These are phyloP conservation scores for Thinopyrum elongatum DNA, from an alignment of 176 grass and related monocot species.

Conservation along the genomic window DNA sequence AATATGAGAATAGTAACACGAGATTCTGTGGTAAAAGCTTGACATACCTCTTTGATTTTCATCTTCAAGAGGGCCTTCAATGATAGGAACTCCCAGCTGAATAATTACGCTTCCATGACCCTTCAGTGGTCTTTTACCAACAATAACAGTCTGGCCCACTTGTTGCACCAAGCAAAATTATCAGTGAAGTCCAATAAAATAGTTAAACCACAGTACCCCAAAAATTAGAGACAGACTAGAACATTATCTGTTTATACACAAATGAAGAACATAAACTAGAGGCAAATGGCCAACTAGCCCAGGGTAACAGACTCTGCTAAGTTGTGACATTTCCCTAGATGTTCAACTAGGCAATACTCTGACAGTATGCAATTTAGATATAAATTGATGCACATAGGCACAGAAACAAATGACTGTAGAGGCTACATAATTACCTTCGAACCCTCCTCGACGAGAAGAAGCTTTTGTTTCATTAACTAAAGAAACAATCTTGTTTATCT, in stretches of 20 bases:
- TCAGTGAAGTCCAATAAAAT: background rate
- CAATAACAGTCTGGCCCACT: conserved; percentile 74
- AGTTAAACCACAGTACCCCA: background rate
- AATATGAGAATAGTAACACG: conserved; percentile 4
- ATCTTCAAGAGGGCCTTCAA: conserved; percentile 66
- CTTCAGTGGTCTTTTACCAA: conserved; percentile 76
- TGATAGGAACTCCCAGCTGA: conserved; percentile 74
- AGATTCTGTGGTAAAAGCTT: background rate
- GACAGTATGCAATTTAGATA: background rate
- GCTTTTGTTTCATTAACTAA: conserved; percentile 79
- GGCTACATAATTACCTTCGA: conserved; percentile 52
- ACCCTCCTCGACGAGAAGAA: conserved; percentile 48
- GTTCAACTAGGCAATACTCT: background rate
- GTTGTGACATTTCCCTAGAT: background rate
- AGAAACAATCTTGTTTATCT: conserved; percentile 61
- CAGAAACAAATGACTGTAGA: background rate
- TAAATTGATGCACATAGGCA: background rate
- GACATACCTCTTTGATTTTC: conserved; percentile 55
- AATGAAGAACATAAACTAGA: conserved; percentile 14
- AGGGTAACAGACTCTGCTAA: background rate
- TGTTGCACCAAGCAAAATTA: conserved; percentile 33
- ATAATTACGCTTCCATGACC: conserved; percentile 94
- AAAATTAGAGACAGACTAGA: background rate
- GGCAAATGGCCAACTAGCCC: background rate
- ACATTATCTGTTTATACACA: background rate